A percentile compares a stretch with the other conserved stretches of the same genome.
These are phyloP conservation scores for Boletus speciosus DNA, from an alignment of 768 basidiomycete species.

Conservation along the genomic window DNA sequence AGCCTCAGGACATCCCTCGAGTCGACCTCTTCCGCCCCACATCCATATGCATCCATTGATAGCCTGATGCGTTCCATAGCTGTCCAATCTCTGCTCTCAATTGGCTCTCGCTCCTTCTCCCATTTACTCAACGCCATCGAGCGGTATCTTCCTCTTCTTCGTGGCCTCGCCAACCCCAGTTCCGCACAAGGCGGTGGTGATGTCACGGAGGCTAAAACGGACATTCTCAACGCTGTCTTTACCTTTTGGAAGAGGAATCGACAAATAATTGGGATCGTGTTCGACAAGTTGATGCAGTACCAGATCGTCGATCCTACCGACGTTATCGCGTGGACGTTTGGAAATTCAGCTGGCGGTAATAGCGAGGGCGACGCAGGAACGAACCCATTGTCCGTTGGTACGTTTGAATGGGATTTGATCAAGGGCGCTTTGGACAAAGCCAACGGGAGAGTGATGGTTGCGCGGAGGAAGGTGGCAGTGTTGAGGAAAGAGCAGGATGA, in stretches of 20 bases:
- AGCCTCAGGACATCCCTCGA: constrained; percentile 63
- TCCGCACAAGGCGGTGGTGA: constrained; percentile 27
- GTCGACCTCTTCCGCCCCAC: constrained; percentile 49
- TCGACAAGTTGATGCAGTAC: constrained; percentile 98
- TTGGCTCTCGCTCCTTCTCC: constrained; percentile 94
- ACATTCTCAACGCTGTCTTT: constrained; percentile 68
- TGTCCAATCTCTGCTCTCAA: constrained; percentile 83
- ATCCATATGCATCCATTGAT: constrained; percentile 57
- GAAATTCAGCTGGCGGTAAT: constrained; percentile 40
- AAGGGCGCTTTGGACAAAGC: constrained; percentile 85
- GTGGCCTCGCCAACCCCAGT: constrained; percentile 45
- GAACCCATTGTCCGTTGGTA: constrained; percentile 40
- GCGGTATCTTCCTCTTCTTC: constrained; percentile 79
- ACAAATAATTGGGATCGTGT: constrained; percentile 88
- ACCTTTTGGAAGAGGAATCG: constrained; percentile 81
- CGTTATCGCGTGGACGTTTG: constrained; percentile 83
- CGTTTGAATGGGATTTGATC: constrained; percentile 84
- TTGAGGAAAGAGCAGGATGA: constrained; percentile 90
- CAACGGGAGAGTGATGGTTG: constrained; percentile 80
- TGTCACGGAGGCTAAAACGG: constrained; percentile 56
- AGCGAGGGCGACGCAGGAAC: constrained; percentile 38
- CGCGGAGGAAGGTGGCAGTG: constrained; percentile 66
- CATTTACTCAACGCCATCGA: constrained; percentile 98
- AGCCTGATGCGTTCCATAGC: constrained; percentile 70
- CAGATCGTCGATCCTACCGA: constrained; percentile 95